Evolutionary conservation across 768 basidiomycete genomes (phyloP), one percentile per base, ranked within the genome.

Genomic region (Daedaleopsis sinensis): DNA sequence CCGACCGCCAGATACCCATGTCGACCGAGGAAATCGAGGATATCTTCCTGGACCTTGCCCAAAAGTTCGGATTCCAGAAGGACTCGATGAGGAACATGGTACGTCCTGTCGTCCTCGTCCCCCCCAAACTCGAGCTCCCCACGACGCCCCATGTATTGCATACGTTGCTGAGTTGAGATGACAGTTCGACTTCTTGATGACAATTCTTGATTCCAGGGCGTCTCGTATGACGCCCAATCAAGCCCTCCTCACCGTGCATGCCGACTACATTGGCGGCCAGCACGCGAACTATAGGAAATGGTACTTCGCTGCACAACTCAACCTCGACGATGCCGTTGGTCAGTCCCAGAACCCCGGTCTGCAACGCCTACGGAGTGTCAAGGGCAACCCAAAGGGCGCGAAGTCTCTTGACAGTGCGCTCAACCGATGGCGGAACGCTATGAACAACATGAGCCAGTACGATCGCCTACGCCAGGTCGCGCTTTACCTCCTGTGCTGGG

Each of bases 201-300:
- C 96, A 55, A 87, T 94, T 64, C 91, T 99, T 70, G 97, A 99
- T 77, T 97, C 95, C 47, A 88, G 93, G 60, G 93, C 96, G n/a
- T 98, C 96, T 21, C 90, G 97, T 63, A 98, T 98, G 96, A 86
- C 92, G 9, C 95, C 97, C 12, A 91, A 91, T 72, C 96, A 98
- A 70, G 97, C 97, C 2, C 84, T 99, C 49, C 83, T 97, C 64
- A 98, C 97, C 39, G 83, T 99, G 23, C 97, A 99, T 73, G 96
- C 96, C 55, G 96, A 99, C 76, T 99, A 98, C 76, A 98, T 99
- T 62, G 97, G 97, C 58, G 97, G 97, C 49, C 93, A 94, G 71
- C 92, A 98, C 72, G 97, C 97, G 67, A 98, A 98, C 80, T 98
- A 98, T 76, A 91, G 97, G 74, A 98, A 98, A 77, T 98, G 97